Conservation (phyloP, 441 rosid species). For the Arabidopsis lyrata region DNA sequence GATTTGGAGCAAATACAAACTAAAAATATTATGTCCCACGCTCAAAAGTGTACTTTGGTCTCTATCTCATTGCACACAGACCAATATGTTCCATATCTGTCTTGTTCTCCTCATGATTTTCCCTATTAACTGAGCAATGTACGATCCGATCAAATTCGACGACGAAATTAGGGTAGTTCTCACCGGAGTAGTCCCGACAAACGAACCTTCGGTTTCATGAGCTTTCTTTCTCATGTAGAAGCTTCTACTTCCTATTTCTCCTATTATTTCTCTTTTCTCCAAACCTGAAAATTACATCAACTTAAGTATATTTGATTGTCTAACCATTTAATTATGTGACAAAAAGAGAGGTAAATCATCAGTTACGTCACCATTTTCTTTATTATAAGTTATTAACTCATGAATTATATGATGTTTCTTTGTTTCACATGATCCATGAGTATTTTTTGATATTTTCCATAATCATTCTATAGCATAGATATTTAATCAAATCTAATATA, state of each 20-base stretch:
- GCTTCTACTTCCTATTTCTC: slow-evolving; percentile 80
- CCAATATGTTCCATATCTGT: slow-evolving; percentile 63
- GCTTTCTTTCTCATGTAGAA: slow-evolving; percentile 71
- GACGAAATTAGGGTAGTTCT: slow-evolving; percentile 40
- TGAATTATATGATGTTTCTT: neutral
- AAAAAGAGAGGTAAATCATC: neutral
- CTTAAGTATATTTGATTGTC: too few species aligned
- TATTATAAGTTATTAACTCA: neutral
- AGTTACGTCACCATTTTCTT: neutral
- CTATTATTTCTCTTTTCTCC: slow-evolving; percentile 66
- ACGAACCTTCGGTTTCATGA: slow-evolving; percentile 24
- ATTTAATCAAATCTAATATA: neutral
- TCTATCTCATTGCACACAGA: slow-evolving; percentile 56
- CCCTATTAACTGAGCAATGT: slow-evolving; percentile 55
- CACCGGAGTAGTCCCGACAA: slow-evolving; percentile 28
- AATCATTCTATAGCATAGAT: neutral
- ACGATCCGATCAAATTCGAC: slow-evolving; percentile 48
- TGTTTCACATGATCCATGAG: slow-evolving; percentile 11
- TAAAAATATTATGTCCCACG: slow-evolving; percentile 34
- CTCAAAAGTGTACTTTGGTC: slow-evolving; percentile 10
- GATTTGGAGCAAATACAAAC: slow-evolving; percentile 25
- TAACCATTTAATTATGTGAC: too few species aligned
- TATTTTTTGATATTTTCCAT: neutral
- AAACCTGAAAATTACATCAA: slow-evolving; percentile 53
- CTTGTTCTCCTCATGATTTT: slow-evolving; percentile 64